phyloP scores from a whole-genome alignment of 1,284 basidiomycete species.

The Cerioporus squamosus region DNA sequence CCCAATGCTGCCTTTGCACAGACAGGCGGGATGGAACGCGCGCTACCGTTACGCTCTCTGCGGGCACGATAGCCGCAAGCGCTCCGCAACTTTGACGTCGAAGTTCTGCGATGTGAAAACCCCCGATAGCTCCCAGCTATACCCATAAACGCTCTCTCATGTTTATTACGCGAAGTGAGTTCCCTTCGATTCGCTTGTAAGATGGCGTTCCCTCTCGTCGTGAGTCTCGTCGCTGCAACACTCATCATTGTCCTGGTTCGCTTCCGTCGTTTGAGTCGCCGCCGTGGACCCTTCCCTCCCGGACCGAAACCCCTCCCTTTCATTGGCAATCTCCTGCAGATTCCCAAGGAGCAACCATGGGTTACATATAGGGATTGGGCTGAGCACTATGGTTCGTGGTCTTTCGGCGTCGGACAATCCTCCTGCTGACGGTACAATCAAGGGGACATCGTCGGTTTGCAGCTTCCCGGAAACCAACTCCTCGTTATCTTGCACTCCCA shows the following conservation, averaged over 20 bases:
- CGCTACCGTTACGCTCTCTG: too few relatives aligned
- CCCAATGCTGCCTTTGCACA: too few relatives aligned
- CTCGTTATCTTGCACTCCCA: conserved; percentile 9
- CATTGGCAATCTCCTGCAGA: conserved; percentile 8
- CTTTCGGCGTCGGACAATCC: not conserved
- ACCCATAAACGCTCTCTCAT: too few relatives aligned
- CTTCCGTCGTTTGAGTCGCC: not conserved
- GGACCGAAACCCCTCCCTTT: conserved; percentile 9
- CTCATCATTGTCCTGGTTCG: not conserved
- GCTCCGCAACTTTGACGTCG: too few relatives aligned
- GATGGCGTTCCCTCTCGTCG: not conserved
- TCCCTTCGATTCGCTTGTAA: not conserved
- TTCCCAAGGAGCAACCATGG: conserved; percentile 6
- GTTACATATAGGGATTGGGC: conserved; percentile 9
- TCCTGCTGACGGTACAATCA: not conserved
- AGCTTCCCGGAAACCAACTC: conserved; percentile 3
- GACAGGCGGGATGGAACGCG: too few relatives aligned
- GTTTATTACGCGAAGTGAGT: not conserved
- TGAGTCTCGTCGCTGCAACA: not conserved
- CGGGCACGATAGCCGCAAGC: too few relatives aligned
- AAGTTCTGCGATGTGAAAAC: too few relatives aligned
- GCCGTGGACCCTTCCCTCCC: not conserved
- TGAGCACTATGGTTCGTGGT: conserved; percentile 8
- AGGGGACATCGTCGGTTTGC: conserved; percentile 8
- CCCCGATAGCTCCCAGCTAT: too few relatives aligned